Base-by-base conservation (phyloP, 305 asterid genomes). In the Striga hermonthica region DNA sequence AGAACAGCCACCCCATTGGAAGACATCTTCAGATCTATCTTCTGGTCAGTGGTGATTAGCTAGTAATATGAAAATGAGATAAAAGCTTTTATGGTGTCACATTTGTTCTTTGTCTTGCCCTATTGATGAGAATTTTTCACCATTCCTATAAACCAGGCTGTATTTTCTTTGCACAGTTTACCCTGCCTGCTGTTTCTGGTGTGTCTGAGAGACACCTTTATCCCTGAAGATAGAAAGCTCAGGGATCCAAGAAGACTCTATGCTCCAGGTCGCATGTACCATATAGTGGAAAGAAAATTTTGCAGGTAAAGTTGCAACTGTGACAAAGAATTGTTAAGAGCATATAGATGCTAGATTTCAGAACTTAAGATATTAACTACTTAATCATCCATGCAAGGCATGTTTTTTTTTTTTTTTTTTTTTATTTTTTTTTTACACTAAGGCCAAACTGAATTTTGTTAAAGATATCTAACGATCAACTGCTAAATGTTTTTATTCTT, bases 251-350 rank as follows among this genome's bases (percentile, higher is more conserved):
- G 96, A 60, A 72, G 96, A 75, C 84, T 91, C 7, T 91, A 91
- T 72, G 96, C 96, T 52, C 96, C 98, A 1, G 98, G 98, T 40
- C 98, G 96, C 66, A 91, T 88, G 61, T 91, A 91, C 72, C 98
- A 91, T 82, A 85, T 91, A 64, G 94, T 91, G 13, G 96, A 86
- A 82, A 81, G 98, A 74, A 84, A 86, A 65, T 91, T 94, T 44
- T 83, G 84, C 79, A 86, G 98, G 98, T 91, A 65, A 50, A 52
- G 50, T 43, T 38, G 35, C 47, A 35, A 45, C 62, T 55, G 9
- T n/a, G 13, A 2, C 5, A 10, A 22, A 12, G n/a, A 52, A 9
- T 22, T 22, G 31, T 22, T 22, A 22, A 22, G 31, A 22, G 31
- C 31, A 22, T 22, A 22, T 22, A 22, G 2, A 22, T 22, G 31